These are phyloP conservation scores for Allium fistulosum DNA, from an alignment of 106 monocot species.

Conservation along the genomic window DNA sequence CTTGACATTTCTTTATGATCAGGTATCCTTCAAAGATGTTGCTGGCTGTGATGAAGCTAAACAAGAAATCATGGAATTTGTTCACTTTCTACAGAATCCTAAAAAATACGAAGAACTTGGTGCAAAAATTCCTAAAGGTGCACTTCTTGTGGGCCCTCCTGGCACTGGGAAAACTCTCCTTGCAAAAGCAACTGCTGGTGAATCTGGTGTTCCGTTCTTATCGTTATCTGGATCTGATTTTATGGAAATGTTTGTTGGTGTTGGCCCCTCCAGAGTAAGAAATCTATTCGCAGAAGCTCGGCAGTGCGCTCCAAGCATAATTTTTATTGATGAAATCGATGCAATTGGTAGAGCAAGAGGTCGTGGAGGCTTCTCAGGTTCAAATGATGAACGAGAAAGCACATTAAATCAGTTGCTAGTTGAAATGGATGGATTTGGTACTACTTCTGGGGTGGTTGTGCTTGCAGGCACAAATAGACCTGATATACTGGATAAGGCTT, in stretches of 20 bases:
- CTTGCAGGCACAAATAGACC: slow-evolving; percentile 89
- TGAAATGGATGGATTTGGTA: slow-evolving; percentile 99
- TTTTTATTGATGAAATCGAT: slow-evolving; percentile 95
- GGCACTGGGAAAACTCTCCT: slow-evolving; percentile 98
- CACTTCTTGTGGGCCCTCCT: slow-evolving; percentile 96
- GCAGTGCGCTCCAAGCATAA: slow-evolving; percentile 82
- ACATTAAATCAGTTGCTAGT: slow-evolving; percentile 85
- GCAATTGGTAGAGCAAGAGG: slow-evolving; percentile 88
- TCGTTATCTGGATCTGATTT: slow-evolving; percentile 99
- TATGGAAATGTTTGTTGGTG: slow-evolving; percentile 99
- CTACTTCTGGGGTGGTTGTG: slow-evolving; percentile 85
- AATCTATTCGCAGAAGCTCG: slow-evolving; percentile 93
- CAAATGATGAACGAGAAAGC: slow-evolving; percentile 92
- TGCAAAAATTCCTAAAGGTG: slow-evolving; percentile 98
- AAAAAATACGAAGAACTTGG: slow-evolving; percentile 96
- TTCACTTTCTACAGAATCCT: slow-evolving; percentile 92
- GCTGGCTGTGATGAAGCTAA: slow-evolving; percentile 98
- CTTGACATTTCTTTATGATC: not conserved
- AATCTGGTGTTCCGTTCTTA: slow-evolving; percentile 89
- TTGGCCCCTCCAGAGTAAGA: slow-evolving; percentile 90
- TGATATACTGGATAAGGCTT: slow-evolving; percentile 93
- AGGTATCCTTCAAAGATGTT: slow-evolving; percentile 95
- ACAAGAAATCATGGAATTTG: slow-evolving; percentile 99
- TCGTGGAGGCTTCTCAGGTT: slow-evolving; percentile 77
- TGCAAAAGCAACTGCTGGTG: slow-evolving; percentile 97